These are phyloP conservation scores for Cryptococcus deneoformans DNA, from an alignment of 1,284 basidiomycete genomes.

Conservation along the genomic window DNA sequence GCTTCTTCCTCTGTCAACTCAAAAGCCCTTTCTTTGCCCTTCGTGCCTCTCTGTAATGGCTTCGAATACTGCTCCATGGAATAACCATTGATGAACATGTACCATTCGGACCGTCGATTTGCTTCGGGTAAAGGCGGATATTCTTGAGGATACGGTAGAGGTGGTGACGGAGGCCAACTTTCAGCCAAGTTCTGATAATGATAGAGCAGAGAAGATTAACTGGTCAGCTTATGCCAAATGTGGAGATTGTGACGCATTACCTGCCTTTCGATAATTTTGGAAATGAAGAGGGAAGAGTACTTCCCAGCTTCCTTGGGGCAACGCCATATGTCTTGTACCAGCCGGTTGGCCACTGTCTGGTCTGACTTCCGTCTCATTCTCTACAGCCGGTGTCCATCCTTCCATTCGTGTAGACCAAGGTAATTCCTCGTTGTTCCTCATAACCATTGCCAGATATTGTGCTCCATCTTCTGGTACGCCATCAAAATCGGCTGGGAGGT, in stretches of 20 bases:
- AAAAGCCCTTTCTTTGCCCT: slow-evolving; percentile 11
- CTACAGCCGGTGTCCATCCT: neutral
- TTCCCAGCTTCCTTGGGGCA: slow-evolving; percentile 35
- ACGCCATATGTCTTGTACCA: slow-evolving; percentile 17
- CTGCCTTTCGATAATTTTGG: slow-evolving; percentile 24
- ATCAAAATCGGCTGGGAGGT: slow-evolving; percentile 31
- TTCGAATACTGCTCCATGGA: neutral
- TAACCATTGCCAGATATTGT: slow-evolving; percentile 36
- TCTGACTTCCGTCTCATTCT: neutral
- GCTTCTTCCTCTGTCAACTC: slow-evolving; percentile 13
- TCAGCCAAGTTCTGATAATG: slow-evolving; percentile 5
- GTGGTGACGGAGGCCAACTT: slow-evolving; percentile 12
- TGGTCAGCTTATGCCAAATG: neutral
- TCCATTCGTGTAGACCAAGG: slow-evolving; percentile 30
- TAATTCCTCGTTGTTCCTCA: slow-evolving; percentile 20
- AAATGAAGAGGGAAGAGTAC: slow-evolving; percentile 33
- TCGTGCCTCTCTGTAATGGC: neutral
- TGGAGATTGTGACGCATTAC: neutral
- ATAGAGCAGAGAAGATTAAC: neutral
- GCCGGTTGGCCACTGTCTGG: neutral
- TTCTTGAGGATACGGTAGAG: slow-evolving; percentile 11
- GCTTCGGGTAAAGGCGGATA: slow-evolving; percentile 19
- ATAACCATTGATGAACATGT: slow-evolving; percentile 19
- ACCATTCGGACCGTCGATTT: slow-evolving; percentile 18
- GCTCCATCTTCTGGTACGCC: slow-evolving; percentile 34